Evolutionary conservation across 2,329 filamentous ascomycete genomes (phyloP).

Genomic region (Alternaria brassicae): DNA sequence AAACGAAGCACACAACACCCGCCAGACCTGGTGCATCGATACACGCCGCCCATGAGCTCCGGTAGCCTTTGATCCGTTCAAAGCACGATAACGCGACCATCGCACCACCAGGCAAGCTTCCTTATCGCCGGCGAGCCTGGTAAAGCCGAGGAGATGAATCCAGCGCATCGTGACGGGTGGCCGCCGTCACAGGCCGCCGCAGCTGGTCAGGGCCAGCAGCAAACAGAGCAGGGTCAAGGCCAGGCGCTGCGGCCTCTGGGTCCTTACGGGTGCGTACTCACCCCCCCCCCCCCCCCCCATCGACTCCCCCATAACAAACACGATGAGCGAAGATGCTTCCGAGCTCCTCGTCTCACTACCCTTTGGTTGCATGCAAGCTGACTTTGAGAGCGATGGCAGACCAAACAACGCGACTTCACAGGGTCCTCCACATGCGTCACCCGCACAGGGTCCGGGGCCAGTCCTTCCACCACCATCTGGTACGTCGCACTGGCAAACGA

Average conservation of each 20-base stretch:
- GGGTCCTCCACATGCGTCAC: constrained; percentile 43
- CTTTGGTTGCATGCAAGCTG: constrained; percentile 26
- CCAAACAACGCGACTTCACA: constrained; percentile 44
- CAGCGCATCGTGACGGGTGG: constrained; percentile 52
- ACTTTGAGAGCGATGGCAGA: constrained; percentile 30
- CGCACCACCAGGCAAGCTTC: constrained; percentile 17
- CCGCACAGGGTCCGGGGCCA: constrained; percentile 45
- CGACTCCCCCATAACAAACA: constrained; percentile 13
- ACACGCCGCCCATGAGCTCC: constrained; percentile 34
- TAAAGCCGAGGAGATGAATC: constrained; percentile 50
- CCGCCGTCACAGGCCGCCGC: constrained; percentile 54
- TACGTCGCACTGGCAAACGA: constrained; percentile 32
- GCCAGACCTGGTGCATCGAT: constrained; percentile 10
- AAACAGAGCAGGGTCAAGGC: constrained; percentile 45
- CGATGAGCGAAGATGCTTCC: constrained; percentile 27
- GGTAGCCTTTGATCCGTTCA: constrained; percentile 11
- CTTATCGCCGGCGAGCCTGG: constrained; percentile 38
- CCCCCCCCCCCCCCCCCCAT: constrained; percentile 15
- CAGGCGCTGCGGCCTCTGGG: constrained; percentile 46
- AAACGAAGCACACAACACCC: constrained; percentile 21
- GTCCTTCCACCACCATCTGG: constrained; percentile 52
- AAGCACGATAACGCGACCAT: constrained; percentile 26
- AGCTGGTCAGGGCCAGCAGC: constrained; percentile 55
- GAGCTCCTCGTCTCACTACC: constrained; percentile 17
- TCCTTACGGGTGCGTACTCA: constrained; percentile 45